These are phyloP conservation scores for Linaria vulgaris DNA, from an alignment of 257 asterid species.

Conservation along the genomic window DNA sequence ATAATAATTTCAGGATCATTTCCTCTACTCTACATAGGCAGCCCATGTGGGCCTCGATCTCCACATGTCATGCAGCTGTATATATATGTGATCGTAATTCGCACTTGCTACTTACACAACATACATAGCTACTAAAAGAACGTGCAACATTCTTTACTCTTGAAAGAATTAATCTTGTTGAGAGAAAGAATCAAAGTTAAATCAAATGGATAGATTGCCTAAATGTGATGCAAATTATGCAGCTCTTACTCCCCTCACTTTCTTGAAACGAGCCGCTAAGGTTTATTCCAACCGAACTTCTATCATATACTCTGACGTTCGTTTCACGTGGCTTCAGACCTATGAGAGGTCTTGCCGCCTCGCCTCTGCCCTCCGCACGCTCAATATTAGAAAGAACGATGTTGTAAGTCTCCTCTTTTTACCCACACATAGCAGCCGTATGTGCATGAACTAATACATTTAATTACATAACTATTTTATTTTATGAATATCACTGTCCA, in stretches of 20 bases:
- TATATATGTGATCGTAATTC: conserved; percentile 1
- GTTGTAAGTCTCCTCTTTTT: conserved; percentile 58
- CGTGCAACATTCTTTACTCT: too few relatives aligned
- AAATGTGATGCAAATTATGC: conserved; percentile 74
- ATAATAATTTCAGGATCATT: not conserved
- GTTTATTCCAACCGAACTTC: conserved; percentile 64
- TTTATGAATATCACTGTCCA: too few relatives aligned
- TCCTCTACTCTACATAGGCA: not conserved
- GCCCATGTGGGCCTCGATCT: not conserved
- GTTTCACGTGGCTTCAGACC: conserved; percentile 74
- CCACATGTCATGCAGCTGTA: not conserved
- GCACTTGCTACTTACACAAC: conserved; percentile 3
- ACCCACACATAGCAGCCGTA: too few relatives aligned
- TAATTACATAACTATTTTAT: too few relatives aligned
- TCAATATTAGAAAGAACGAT: conserved; percentile 50
- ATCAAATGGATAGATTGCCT: conserved; percentile 49
- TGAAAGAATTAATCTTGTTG: not conserved
- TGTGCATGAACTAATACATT: too few relatives aligned
- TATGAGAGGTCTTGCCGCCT: conserved; percentile 69
- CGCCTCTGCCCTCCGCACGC: conserved; percentile 60
- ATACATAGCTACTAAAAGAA: too few relatives aligned
- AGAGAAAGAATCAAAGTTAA: not conserved
- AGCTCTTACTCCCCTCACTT: conserved; percentile 66
- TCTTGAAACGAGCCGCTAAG: conserved; percentile 61
- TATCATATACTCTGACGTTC: conserved; percentile 42